Conservation (phyloP, 2,329 filamentous ascomycete species). For the Neurospora sp. region DNA sequence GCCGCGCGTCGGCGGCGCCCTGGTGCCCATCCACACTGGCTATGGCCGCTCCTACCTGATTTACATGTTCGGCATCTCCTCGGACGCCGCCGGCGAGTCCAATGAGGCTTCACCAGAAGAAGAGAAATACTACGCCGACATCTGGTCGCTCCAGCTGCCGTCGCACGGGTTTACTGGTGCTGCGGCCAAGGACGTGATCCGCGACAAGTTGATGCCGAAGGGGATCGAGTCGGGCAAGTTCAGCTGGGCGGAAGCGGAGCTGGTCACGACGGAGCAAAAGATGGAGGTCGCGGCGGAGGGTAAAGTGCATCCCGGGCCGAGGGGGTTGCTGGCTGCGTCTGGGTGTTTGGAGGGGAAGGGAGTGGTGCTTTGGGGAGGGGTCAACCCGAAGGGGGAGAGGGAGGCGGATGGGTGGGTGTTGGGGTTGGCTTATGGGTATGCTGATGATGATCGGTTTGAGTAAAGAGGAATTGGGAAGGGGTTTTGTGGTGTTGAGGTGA, state of each 20-base stretch:
- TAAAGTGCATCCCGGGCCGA: conserved; percentile 29
- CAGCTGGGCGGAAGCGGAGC: conserved; percentile 40
- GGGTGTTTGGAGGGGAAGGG: conserved; percentile 35
- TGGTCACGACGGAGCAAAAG: conserved; percentile 32
- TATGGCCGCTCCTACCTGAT: conserved; percentile 43
- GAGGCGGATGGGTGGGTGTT: conserved; percentile 32
- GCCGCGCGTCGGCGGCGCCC: conserved; percentile 30
- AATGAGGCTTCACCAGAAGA: conserved; percentile 12
- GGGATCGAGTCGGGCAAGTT: conserved; percentile 34
- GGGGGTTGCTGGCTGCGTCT: conserved; percentile 30
- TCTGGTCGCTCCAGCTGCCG: conserved; percentile 44
- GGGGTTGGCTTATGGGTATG: conserved; percentile 16
- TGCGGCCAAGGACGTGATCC: conserved; percentile 38
- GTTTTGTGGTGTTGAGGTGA: not conserved
- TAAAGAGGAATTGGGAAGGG: not conserved
- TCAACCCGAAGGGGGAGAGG: conserved; percentile 29
- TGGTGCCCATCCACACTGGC: conserved; percentile 39
- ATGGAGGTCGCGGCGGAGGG: conserved; percentile 27
- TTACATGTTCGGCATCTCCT: conserved; percentile 35
- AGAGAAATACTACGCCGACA: conserved; percentile 27
- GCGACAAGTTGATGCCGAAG: conserved; percentile 27
- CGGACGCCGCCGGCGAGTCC: not conserved
- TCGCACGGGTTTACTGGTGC: conserved; percentile 35
- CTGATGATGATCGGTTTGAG: conserved; percentile 14
- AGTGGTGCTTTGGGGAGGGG: conserved; percentile 44